Evolutionary conservation across 495 filamentous ascomycete species (phyloP).

Genomic region (Hypoxylon crocopeplum): DNA sequence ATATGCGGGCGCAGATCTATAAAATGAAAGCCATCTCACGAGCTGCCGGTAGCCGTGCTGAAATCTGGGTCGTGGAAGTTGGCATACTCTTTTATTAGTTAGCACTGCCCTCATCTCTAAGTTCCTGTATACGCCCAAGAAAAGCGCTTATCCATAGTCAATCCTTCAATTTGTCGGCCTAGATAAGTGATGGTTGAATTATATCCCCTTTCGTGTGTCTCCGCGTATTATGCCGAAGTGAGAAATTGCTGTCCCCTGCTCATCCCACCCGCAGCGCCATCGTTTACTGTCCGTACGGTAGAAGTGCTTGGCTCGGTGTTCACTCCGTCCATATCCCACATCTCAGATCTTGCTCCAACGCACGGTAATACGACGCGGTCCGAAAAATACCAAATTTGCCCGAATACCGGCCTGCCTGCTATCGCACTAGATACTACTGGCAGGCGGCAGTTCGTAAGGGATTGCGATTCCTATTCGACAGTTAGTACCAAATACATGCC

Average conservation of each 20-base stretch:
- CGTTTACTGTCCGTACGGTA: slow-evolving; percentile 2
- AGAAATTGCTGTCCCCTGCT: background rate
- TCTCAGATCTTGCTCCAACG: background rate
- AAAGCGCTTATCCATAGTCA: too few species aligned
- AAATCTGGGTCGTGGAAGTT: too few species aligned
- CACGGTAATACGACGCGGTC: background rate
- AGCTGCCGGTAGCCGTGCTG: too few species aligned
- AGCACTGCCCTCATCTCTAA: too few species aligned
- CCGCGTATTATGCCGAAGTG: background rate
- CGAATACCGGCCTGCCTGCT: background rate
- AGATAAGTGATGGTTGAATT: too few species aligned
- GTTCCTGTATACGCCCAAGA: too few species aligned
- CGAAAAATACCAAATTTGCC: background rate
- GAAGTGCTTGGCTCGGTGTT: slow-evolving; percentile 4
- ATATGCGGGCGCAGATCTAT: background rate
- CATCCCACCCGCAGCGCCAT: background rate
- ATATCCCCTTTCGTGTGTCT: background rate
- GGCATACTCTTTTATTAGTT: too few species aligned
- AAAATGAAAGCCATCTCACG: too few species aligned
- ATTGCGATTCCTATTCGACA: background rate
- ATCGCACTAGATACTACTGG: background rate
- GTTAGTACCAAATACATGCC: background rate
- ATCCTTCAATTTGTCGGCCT: too few species aligned
- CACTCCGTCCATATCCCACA: background rate
- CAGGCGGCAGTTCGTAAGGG: background rate